Evolutionary conservation across 2,329 filamentous ascomycete species (phyloP).

Genomic region (Penicillium oxalicum): DNA sequence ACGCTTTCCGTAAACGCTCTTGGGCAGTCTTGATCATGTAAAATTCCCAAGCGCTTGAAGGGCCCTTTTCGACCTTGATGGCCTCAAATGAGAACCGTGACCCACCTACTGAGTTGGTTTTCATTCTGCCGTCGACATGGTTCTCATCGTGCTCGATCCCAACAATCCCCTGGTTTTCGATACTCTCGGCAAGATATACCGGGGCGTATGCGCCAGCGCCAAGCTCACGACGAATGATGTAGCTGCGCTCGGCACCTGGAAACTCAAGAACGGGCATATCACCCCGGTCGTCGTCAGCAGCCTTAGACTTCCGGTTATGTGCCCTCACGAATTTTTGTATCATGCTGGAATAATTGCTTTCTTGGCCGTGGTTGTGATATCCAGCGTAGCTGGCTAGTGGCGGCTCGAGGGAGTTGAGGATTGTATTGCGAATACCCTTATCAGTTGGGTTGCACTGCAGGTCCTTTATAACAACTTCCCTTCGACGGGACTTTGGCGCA

Average conservation of each 20-base stretch:
- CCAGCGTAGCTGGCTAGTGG: slow-evolving; percentile 68
- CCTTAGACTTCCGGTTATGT: slow-evolving; percentile 46
- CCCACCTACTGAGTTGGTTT: slow-evolving; percentile 26
- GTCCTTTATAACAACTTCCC: slow-evolving; percentile 70
- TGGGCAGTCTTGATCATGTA: slow-evolving; percentile 86
- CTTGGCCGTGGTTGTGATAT: slow-evolving; percentile 66
- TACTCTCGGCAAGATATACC: slow-evolving; percentile 81
- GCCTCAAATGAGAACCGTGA: slow-evolving; percentile 64
- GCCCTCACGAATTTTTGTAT: slow-evolving; percentile 77
- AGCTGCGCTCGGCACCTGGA: slow-evolving; percentile 58
- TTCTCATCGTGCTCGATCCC: slow-evolving; percentile 30
- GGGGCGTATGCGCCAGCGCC: slow-evolving; percentile 92
- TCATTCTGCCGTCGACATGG: slow-evolving; percentile 41
- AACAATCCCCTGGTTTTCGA: slow-evolving; percentile 46
- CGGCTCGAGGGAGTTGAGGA: slow-evolving; percentile 68
- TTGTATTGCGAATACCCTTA: slow-evolving; percentile 64
- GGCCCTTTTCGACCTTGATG: slow-evolving; percentile 81
- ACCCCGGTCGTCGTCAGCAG: slow-evolving; percentile 53
- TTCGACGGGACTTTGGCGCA: slow-evolving; percentile 20
- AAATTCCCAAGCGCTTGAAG: slow-evolving; percentile 89
- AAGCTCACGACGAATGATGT: slow-evolving; percentile 76
- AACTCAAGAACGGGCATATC: slow-evolving; percentile 64
- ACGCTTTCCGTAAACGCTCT: slow-evolving; percentile 57
- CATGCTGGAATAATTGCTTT: slow-evolving; percentile 62
- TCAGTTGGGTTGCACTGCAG: slow-evolving; percentile 84